Conservation (phyloP, 805 yeast genomes). For the Starmerella tilneyi region DNA sequence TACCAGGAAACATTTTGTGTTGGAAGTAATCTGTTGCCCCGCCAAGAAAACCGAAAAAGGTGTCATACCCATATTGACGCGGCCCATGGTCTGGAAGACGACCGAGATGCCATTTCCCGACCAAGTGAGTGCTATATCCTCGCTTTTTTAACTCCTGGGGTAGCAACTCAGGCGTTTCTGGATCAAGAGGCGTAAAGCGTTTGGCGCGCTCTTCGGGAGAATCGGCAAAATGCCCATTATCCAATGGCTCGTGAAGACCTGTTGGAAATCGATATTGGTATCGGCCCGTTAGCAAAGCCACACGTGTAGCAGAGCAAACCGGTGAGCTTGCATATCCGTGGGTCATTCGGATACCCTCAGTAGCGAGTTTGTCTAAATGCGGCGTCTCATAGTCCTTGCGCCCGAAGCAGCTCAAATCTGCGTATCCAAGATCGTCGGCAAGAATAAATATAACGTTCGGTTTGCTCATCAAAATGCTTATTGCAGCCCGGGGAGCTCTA, state of each 20-base stretch:
- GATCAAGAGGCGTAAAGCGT: constrained; percentile 17
- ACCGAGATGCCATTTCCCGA: constrained; percentile 58
- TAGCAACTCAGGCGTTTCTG: constrained; percentile 23
- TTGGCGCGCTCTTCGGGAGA: constrained; percentile 13
- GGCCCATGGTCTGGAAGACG: constrained; percentile 33
- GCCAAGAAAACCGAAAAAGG: constrained; percentile 23
- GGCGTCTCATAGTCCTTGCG: constrained; percentile 48
- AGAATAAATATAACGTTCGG: constrained; percentile 49
- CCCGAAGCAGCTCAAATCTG: constrained; percentile 46
- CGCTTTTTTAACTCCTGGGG: constrained; percentile 42
- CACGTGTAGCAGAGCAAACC: constrained; percentile 55
- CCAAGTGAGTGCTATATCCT: constrained; percentile 42
- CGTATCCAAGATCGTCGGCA: constrained; percentile 54
- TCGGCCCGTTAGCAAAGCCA: constrained; percentile 51
- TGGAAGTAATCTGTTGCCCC: constrained; percentile 25
- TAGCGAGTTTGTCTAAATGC: constrained; percentile 38
- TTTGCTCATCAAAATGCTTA: background rate
- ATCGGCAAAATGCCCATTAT: constrained; percentile 7
- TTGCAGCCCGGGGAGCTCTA: background rate
- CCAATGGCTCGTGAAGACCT: constrained; percentile 24
- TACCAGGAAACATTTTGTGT: constrained; percentile 16
- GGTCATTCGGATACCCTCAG: constrained; percentile 41
- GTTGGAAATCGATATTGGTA: constrained; percentile 39
- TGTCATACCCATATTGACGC: constrained; percentile 22
- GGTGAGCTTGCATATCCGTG: constrained; percentile 57